Conservation (phyloP, 371 early-diverging fungal species). For the Circinella umbellata region DNA sequence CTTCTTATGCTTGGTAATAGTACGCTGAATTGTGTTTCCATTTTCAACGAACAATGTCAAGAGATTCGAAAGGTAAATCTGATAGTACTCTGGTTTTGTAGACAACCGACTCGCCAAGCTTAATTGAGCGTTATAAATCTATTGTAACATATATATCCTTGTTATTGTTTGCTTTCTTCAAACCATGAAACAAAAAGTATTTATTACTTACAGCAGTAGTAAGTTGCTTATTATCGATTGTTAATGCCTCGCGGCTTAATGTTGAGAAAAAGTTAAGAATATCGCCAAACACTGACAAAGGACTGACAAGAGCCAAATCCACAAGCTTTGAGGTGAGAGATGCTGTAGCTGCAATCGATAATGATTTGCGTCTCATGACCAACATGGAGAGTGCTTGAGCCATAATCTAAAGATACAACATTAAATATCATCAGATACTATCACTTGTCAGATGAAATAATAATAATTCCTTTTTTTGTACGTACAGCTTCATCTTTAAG, state of each 20-base stretch:
- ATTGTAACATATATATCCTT: conserved; percentile 18
- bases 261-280: conserved; percentile 56
- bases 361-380: conserved; percentile 56
- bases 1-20: conserved; percentile 53
- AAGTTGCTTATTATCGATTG: conserved; percentile 55
- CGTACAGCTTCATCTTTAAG: conserved; percentile 65
- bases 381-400: conserved; percentile 67
- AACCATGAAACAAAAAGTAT: no score
- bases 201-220: conserved; percentile 45
- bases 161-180: conserved; percentile 18
- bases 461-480: background rate
- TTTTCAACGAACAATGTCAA: conserved; percentile 74
- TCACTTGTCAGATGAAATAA: no score
- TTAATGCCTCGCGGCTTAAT: conserved; percentile 53
- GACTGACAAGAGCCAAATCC: conserved; percentile 65
- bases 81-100: conserved; percentile 59
- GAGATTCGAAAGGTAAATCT: conserved; percentile 57
- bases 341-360: conserved; percentile 51
- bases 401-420: conserved; percentile 47
- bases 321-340: conserved; percentile 61
- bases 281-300: conserved; percentile 54
- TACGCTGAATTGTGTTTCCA: conserved; percentile 67
- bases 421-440: background rate
- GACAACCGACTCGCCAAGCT: conserved; percentile 58
- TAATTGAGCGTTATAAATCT: conserved; percentile 46